Conservation (phyloP, 495 filamentous ascomycete genomes). For the Penicillium crystallinum region DNA sequence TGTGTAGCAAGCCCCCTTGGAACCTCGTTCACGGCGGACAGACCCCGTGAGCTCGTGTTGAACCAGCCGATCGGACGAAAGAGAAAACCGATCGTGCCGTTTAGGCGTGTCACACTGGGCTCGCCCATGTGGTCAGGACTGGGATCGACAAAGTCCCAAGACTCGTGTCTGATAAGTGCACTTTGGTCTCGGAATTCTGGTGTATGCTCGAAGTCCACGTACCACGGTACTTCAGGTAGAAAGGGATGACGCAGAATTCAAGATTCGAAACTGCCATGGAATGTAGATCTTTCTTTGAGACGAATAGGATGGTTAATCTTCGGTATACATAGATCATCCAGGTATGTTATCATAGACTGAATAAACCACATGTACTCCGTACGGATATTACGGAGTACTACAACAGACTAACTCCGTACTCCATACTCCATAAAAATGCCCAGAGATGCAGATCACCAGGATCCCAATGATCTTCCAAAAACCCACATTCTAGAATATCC, state of each 20-base stretch:
- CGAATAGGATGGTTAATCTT: neutral
- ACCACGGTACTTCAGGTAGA: too few relatives aligned
- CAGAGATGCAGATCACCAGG: too few relatives aligned
- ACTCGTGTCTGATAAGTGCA: slow-evolving; percentile 1
- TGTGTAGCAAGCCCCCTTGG: neutral
- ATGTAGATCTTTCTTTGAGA: neutral
- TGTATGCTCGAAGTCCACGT: too few relatives aligned
- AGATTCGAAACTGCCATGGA: too few relatives aligned
- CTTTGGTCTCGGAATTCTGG: too few relatives aligned
- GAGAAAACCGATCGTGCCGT: neutral
- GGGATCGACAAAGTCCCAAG: slow-evolving; percentile 1
- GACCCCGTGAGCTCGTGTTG: slow-evolving; percentile 2
- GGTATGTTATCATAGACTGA: too few relatives aligned
- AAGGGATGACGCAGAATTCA: too few relatives aligned
- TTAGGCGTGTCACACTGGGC: slow-evolving; percentile 3
- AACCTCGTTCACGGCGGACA: neutral
- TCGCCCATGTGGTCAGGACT: too few relatives aligned
- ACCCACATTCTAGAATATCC: neutral
- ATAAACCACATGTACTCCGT: too few relatives aligned
- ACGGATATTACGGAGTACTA: neutral
- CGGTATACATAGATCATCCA: neutral
- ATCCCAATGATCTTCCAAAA: neutral
- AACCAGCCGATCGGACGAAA: slow-evolving; percentile 1
- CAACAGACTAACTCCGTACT: too few relatives aligned
- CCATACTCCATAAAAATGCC: too few relatives aligned